These are phyloP conservation scores for Eimeria acervulina DNA, from an alignment of 169 alveolate genomes.

Conservation along the genomic window DNA sequence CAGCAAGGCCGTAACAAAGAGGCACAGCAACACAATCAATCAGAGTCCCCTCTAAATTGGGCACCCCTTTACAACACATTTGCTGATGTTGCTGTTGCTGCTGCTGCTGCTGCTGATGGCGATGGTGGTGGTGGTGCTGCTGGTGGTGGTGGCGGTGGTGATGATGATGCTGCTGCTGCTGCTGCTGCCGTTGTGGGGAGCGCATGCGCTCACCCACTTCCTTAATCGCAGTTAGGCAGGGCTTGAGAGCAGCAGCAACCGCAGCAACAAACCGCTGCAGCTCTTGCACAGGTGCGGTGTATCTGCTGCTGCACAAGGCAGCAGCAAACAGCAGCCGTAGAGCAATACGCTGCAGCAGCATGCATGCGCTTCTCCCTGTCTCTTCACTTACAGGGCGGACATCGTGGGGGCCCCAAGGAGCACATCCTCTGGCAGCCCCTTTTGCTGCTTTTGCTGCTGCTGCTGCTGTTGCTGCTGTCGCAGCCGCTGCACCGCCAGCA, in stretches of 20 bases:
- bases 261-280: slow-evolving; percentile 77
- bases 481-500: not conserved
- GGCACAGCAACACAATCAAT: slow-evolving; percentile 78
- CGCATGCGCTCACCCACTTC: slow-evolving; percentile 51
- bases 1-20: slow-evolving; percentile 65
- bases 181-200: not conserved
- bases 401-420: slow-evolving; percentile 55
- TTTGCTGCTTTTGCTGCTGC: slow-evolving; percentile 41
- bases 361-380: slow-evolving; percentile 62
- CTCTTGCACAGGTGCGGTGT: slow-evolving; percentile 54
- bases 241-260: slow-evolving; percentile 71
- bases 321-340: slow-evolving; percentile 62
- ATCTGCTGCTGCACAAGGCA: slow-evolving; percentile 69
- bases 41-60: slow-evolving; percentile 46
- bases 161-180: not conserved
- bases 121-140: slow-evolving; percentile 30
- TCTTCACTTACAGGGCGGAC: slow-evolving; percentile 29
- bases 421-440: not conserved
- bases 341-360: slow-evolving; percentile 77
- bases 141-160: not conserved
- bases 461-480: not conserved
- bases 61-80: slow-evolving; percentile 10
- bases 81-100: slow-evolving; percentile 35
- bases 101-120: not conserved
- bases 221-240: slow-evolving; percentile 50